phyloP scores from a whole-genome alignment of 257 asterid genomes.

The Handroanthus guayacan region DNA sequence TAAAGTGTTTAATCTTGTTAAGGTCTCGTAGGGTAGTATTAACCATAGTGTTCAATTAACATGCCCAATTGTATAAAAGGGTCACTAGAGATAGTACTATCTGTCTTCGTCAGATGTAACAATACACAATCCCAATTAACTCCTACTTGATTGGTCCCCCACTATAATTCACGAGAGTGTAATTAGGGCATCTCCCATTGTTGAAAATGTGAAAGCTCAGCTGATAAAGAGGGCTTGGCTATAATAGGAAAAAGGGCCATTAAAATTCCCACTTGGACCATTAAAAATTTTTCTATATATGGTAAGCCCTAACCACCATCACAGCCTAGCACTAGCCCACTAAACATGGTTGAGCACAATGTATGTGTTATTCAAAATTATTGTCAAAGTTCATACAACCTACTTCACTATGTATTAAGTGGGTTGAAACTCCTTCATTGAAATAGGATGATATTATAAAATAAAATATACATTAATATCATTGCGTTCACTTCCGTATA shows the following conservation, averaged over 20 bases:
- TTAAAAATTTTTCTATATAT: constrained; percentile 43
- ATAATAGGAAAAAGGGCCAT: constrained; percentile 50
- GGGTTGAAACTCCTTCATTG: no score
- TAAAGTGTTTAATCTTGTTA: no score
- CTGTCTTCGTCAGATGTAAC: background rate
- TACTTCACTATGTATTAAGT: no score
- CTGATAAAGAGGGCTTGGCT: constrained; percentile 49
- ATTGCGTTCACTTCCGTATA: no score
- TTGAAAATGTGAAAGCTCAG: constrained; percentile 52
- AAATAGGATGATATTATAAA: no score
- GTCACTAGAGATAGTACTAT: no score
- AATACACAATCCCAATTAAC: background rate
- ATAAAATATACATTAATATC: no score
- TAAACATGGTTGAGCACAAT: constrained; percentile 22
- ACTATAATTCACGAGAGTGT: constrained; percentile 39
- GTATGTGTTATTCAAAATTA: background rate
- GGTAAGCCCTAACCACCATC: constrained; percentile 57
- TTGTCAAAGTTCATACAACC: no score
- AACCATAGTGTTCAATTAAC: no score
- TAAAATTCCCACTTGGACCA: constrained; percentile 46
- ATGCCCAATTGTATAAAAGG: no score
- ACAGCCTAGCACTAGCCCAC: constrained; percentile 40
- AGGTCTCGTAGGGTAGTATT: no score
- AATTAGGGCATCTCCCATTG: constrained; percentile 44
- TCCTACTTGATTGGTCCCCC: constrained; percentile 43